These are phyloP conservation scores for Backusella parvicylindrica DNA, from an alignment of 192 early-diverging fungal genomes.

Conservation along the genomic window DNA sequence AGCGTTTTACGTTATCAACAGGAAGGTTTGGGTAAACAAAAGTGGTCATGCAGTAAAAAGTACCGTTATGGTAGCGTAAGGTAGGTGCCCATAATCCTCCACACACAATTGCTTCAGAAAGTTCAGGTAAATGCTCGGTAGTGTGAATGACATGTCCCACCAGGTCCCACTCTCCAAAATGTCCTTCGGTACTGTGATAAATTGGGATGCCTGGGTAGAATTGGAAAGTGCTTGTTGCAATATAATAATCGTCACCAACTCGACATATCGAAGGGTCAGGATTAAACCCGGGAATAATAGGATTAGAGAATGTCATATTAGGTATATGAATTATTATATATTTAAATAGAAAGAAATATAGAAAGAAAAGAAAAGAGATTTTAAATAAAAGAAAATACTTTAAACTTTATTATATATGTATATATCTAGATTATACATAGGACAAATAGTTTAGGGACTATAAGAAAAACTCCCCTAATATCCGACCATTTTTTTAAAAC, in stretches of 20 bases:
- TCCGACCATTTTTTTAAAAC: conserved; percentile 6
- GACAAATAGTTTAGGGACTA: neutral
- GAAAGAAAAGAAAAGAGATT: neutral
- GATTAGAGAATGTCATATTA: neutral
- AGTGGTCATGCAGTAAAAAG: neutral
- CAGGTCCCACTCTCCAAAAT: neutral
- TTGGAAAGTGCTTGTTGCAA: neutral
- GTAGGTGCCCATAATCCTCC: neutral
- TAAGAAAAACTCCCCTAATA: neutral
- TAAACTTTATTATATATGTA: neutral
- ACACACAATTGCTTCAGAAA: neutral
- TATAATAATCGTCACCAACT: neutral
- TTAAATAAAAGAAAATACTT: neutral
- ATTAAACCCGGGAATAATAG: neutral
- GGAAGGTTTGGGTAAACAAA: neutral
- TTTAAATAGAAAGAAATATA: neutral
- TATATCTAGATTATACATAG: neutral
- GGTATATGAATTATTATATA: neutral
- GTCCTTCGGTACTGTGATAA: neutral
- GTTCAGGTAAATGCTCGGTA: neutral
- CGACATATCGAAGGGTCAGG: neutral
- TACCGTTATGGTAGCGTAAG: neutral
- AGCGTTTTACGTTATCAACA: neutral
- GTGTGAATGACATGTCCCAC: neutral
- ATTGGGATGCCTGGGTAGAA: neutral